Base-by-base conservation (phyloP, 2,329 filamentous ascomycete genomes). In the Malbranchea zuffiana region DNA sequence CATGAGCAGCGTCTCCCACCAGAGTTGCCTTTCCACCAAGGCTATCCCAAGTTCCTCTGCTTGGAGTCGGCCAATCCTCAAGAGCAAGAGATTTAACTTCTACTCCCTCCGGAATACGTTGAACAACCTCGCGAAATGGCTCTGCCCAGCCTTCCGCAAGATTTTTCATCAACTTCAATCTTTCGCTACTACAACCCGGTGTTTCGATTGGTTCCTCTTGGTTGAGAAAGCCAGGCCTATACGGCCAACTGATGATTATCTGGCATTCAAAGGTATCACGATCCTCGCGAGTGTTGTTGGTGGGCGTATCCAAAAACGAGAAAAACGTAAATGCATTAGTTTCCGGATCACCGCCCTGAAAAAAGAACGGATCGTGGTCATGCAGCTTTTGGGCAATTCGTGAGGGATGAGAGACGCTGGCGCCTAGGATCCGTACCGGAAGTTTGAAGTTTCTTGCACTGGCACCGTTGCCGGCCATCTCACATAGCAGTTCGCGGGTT, bases 1-100 rank as follows among this genome's bases (percentile, higher is more conserved):
- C 62, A 49, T 76, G 72, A 3, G 72, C 59, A 0, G 72, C 66
- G 50, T 76, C 72, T 0, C 72, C 72, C 40, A 72, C 59, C 1
- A 75, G 44, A 0, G 68, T 60, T 0, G 62, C 64, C 2, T 59
- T 56, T 0, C 66, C 66, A 5, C 52, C 48, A 8, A 46, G 50
- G 32, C 50, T 54, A 1, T 57, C 54, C 29, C 57, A 62, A 4
- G 62, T 39, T 1, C 50, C 53, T 3, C 44, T 48, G 1, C 57
- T 54, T n/a, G 42, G 47, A 1, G 66, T 67, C 1, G 62, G 52
- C 55, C 67, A 69, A 48, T 75, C 71, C 19, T 66, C 60, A 3
- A 72, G 50, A 6, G 60, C 57, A 3, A 74, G 60, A 2, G 54
- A 54, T 35, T 67, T 66, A 5, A 66, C 57, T 10, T 67, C 61